A percentile compares a stretch with the other conserved stretches of the same genome.
Conservation (phyloP, 768 basidiomycete species). For the Dacryopinax spathularia region DNA sequence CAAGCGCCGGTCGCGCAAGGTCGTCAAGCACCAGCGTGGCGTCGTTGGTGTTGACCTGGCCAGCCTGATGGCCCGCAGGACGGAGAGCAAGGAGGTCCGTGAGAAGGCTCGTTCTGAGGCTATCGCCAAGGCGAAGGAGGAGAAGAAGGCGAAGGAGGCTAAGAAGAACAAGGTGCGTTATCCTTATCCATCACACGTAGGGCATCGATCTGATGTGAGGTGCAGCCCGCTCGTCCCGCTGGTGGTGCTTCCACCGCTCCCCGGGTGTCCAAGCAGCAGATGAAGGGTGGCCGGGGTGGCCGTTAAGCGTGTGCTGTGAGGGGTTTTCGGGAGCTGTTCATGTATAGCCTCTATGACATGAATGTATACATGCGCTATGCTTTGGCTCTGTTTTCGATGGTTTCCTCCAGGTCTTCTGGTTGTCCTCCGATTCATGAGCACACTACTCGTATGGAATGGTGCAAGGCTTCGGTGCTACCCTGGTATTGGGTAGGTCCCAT, state of each 20-base stretch:
- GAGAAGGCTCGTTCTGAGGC: constrained; percentile 68
- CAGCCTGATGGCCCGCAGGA: constrained; percentile 79
- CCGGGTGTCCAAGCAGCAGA: constrained; percentile 88
- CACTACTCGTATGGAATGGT: too few species aligned
- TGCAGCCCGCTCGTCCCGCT: constrained; percentile 12
- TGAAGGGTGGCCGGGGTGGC: constrained; percentile 53
- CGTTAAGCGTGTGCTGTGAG: constrained; percentile 15
- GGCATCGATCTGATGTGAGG: not conserved
- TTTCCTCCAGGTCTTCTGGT: too few species aligned
- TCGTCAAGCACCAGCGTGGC: constrained; percentile 95
- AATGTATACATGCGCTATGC: not conserved
- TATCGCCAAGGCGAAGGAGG: constrained; percentile 85
- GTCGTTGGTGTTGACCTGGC: constrained; percentile 93
- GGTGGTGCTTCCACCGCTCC: constrained; percentile 42
- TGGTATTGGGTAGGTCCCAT: too few species aligned
- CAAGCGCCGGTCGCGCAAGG: constrained; percentile 94
- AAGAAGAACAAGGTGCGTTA: constrained; percentile 51
- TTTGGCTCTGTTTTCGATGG: too few species aligned
- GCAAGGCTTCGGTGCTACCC: too few species aligned
- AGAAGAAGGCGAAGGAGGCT: constrained; percentile 91
- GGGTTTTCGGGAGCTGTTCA: not conserved
- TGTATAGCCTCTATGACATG: not conserved
- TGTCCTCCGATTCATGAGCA: too few species aligned
- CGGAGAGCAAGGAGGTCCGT: constrained; percentile 77
- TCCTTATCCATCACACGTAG: not conserved